Base-by-base conservation (phyloP, 2,329 filamentous ascomycete species). In the Huntiella abstrusa region DNA sequence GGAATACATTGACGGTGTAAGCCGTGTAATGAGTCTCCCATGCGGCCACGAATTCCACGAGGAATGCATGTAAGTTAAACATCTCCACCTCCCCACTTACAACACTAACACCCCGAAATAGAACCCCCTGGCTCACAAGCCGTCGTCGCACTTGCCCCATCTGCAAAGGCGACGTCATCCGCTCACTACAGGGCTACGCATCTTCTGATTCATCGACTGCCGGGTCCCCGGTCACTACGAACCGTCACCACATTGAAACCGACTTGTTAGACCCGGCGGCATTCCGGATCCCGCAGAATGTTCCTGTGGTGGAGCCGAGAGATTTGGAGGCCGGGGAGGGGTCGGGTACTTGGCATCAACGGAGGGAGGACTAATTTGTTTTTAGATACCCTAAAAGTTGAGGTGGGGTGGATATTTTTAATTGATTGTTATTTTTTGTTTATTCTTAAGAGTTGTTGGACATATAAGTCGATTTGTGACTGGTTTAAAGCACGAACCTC, bases 31-130 rank as follows among this genome's bases (percentile, higher is more conserved):
- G 91, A 92, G 86, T 58, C 65, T 98, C 49, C 91, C 91, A 6
- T 98, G 91, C 62, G 91, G 91, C 33, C 91, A 98, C 60, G 91
- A 98, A 57, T 98, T 96, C 62, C 91, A 98, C 61, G 88, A 71
- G 22, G 86, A 93, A 59, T 98, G 91, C 86, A 96, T 98, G 86
- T 93, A 65, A 80, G 86, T 81, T 45, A 8, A 17, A 38, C 11
- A 13, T 13, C 0, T 2, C 11, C 17, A 22, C 13, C 17, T 5
- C 4, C 17, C 22, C 28, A 45, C 12, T 16, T 36, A 16, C 16
- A 45, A 19, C 39, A 13, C 44, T 47, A 46, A 52, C 58, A 55
- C 55, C 1, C 56, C 51, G 16, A 10, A 39, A 42, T 28, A 94
- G 86, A 58, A 96, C 91, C 4, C 91, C 91, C 2, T 98, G 91